Base-by-base conservation (phyloP, 129 eudicot species). In the Centrapalus pauciflorus region DNA sequence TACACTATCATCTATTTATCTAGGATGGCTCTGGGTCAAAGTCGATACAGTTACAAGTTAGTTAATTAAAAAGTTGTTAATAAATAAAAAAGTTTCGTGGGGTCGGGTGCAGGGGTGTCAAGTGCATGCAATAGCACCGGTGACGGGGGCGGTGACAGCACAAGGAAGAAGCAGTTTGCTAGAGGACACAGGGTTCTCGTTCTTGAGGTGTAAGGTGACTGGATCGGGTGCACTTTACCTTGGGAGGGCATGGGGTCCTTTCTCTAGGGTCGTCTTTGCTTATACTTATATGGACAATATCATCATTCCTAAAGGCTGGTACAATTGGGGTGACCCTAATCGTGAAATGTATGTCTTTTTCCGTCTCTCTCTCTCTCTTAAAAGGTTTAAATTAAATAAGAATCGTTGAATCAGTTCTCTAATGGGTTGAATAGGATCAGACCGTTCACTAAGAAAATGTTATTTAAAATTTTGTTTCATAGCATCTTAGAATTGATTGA, bases 221-320 rank as follows among this genome's bases (percentile, higher is more conserved):
- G 99, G 99, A 19, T 86, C 97, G 5, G 97, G 97, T 8, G 90
- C 88, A 7, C 71, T 94, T 12, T 94, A 86, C 73, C 94, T 94
- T 0, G 99, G 99, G 26, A 66, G 99, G 73, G 97, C 99, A 16
- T 94, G 99, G 99, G 90, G 97, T 3, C 97, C 97, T 3, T 94
- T 89, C 29, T 89, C 97, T 0, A 80, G 94, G 70, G 99, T 94
- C 5, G 78, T 94, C 28, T 94, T 86, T 64, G 95, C 99, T 29
- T 89, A 84, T 58, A 89, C 95, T 3, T 86, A 94, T 59, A 89
- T 94, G 95, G 97, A 89, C 77, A 76, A 84, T 73, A 84, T 86
- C 67, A 84, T 94, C 67, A 78, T 84, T 13, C 99, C 97, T 3
- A 84, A 84, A 73, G 99, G 99, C 57, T 94, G 99, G 99, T 74